Conservation (phyloP, 2,329 filamentous ascomycete genomes). For the Diatrype stigma region DNA sequence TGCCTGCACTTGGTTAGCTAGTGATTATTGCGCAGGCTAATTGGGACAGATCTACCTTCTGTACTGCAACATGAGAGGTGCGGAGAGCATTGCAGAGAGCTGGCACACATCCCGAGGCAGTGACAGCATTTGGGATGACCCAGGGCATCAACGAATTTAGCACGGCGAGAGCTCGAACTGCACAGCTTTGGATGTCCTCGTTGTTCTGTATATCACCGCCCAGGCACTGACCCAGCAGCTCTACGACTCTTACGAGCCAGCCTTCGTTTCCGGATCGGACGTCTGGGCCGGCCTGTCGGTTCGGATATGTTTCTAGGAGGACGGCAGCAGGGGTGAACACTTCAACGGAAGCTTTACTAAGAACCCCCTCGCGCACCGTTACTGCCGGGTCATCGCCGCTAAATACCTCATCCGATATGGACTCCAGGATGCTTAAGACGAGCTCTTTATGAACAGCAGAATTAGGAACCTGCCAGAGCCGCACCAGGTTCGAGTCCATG, state of each 20-base stretch:
- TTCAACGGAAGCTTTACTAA: slow-evolving; percentile 88
- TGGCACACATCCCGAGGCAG: slow-evolving; percentile 64
- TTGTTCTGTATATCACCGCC: slow-evolving; percentile 60
- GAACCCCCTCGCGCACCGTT: slow-evolving; percentile 72
- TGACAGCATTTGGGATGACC: slow-evolving; percentile 80
- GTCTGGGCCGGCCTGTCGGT: slow-evolving; percentile 62
- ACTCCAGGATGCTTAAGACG: slow-evolving; percentile 84
- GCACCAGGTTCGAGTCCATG: slow-evolving; percentile 82
- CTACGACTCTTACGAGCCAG: slow-evolving; percentile 76
- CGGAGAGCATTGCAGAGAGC: slow-evolving; percentile 69
- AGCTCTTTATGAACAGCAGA: slow-evolving; percentile 71
- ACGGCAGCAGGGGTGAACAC: slow-evolving; percentile 81
- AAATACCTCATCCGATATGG: slow-evolving; percentile 90
- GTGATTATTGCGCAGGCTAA: not conserved
- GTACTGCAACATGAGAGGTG: slow-evolving; percentile 64
- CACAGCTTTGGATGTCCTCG: slow-evolving; percentile 64
- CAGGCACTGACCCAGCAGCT: slow-evolving; percentile 70
- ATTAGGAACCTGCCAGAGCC: slow-evolving; percentile 71
- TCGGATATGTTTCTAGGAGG: slow-evolving; percentile 70
- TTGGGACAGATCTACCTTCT: slow-evolving; percentile 57
- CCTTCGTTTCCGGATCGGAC: slow-evolving; percentile 78
- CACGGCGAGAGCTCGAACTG: slow-evolving; percentile 71
- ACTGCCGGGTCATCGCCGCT: slow-evolving; percentile 84
- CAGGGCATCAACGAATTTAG: slow-evolving; percentile 78
- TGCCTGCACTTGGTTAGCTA: slow-evolving; percentile 44